phyloP scores from a whole-genome alignment of 2,329 filamentous ascomycete genomes.

The Pyrenophora tritici-repentis region DNA sequence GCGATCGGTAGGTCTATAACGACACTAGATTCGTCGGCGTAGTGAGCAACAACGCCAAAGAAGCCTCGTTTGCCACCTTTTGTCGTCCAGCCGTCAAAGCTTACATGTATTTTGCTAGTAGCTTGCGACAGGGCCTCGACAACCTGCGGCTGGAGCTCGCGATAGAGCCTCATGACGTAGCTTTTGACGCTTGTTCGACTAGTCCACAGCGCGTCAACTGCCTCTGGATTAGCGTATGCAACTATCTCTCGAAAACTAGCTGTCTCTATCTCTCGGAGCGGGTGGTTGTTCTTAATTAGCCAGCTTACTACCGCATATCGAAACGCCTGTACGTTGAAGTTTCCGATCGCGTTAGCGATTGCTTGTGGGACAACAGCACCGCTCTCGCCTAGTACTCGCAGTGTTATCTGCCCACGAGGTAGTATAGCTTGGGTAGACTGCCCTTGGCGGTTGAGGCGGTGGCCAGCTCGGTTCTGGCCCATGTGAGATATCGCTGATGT shows the following conservation, averaged over 20 bases:
- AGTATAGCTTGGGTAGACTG: too few species aligned
- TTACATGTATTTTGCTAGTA: neutral
- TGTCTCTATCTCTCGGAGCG: constrained; percentile 3
- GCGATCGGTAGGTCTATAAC: constrained; percentile 10
- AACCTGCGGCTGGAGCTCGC: too few species aligned
- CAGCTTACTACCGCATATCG: neutral
- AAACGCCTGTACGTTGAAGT: constrained; percentile 2
- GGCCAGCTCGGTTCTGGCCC: too few species aligned
- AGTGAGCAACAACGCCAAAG: constrained; percentile 5
- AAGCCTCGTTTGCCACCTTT: constrained; percentile 9
- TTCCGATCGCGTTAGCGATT: constrained; percentile 3
- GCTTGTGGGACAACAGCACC: neutral
- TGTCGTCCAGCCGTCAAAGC: constrained; percentile 4
- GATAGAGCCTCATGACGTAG: neutral
- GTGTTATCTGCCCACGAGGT: too few species aligned
- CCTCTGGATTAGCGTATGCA: neutral
- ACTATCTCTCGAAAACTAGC: neutral
- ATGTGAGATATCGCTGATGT: too few species aligned
- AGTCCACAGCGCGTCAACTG: neutral
- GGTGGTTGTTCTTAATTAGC: constrained; percentile 7
- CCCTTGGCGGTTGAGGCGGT: too few species aligned
- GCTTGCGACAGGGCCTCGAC: neutral
- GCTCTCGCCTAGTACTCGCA: too few species aligned
- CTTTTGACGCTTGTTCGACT: neutral
- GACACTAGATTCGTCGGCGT: neutral